A percentile compares a stretch with the other conserved stretches of the same genome.
Conservation (phyloP, 768 basidiomycete species). For the Fomitopsis pulvina region DNA sequence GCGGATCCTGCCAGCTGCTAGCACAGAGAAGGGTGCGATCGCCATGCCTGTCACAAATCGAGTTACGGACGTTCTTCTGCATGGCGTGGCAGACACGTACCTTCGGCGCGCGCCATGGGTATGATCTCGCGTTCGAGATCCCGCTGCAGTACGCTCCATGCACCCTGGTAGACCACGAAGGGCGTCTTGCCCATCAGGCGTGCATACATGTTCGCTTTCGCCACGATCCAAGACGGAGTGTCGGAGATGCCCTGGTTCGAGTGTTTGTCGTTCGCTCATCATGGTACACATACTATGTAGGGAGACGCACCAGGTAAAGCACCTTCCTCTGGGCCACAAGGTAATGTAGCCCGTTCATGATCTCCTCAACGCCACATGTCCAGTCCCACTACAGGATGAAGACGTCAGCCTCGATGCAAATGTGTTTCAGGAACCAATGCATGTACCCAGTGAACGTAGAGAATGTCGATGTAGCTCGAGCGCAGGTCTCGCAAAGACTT, state of each 20-base stretch:
- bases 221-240: conserved; percentile 32
- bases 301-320: conserved; percentile 20
- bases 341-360: conserved; percentile 47
- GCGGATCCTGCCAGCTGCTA: conserved; percentile 14
- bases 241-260: conserved; percentile 19
- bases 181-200: conserved; percentile 30
- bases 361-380: conserved; percentile 44
- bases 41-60: conserved; percentile 14
- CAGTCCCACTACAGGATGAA: conserved; percentile 42
- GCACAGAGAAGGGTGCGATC: conserved; percentile 18
- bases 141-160: conserved; percentile 29
- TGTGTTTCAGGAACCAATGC: conserved; percentile 36
- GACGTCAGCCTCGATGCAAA: conserved; percentile 42
- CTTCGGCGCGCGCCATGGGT: conserved; percentile 28
- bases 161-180: conserved; percentile 29
- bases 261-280: background rate
- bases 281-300: background rate
- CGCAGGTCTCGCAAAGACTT: conserved; percentile 34
- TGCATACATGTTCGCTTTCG: conserved; percentile 35
- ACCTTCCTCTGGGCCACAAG: conserved; percentile 47
- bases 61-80: background rate
- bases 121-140: conserved; percentile 35
- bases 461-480: conserved; percentile 38
- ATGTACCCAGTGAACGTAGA: conserved; percentile 34
- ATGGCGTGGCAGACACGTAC: conserved; percentile 14